phyloP scores from a whole-genome alignment of 805 yeast species.

The Schwanniomyces polymorphus region DNA sequence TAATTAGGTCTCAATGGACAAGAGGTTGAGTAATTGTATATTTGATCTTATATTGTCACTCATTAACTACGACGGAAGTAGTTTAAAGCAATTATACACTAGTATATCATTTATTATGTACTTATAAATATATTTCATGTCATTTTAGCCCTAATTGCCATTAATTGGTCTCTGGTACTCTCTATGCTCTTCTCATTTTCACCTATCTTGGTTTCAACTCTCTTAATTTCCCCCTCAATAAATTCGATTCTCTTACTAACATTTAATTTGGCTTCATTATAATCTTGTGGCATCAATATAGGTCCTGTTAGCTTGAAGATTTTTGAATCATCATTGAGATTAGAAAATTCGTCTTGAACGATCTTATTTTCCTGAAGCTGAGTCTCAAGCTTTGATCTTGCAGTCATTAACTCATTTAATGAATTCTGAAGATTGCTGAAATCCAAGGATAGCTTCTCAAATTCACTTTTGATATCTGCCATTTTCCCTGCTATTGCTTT shows the following conservation, averaged over 20 bases:
- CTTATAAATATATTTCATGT: conserved; percentile 2
- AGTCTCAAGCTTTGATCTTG: conserved; percentile 87
- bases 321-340: conserved; percentile 64
- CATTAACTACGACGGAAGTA: neutral
- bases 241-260: conserved; percentile 90
- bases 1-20: conserved; percentile 67
- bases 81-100: neutral
- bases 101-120: neutral
- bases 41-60: neutral
- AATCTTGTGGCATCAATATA: conserved; percentile 86
- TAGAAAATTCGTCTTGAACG: conserved; percentile 76
- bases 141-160: conserved; percentile 43
- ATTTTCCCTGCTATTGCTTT: conserved; percentile 7
- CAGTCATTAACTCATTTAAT: conserved; percentile 55
- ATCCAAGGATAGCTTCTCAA: conserved; percentile 45
- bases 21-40: conserved; percentile 45
- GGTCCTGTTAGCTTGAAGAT: conserved; percentile 92
- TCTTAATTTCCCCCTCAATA: conserved; percentile 69
- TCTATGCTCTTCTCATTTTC: conserved; percentile 52
- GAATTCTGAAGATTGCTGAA: conserved; percentile 47
- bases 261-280: conserved; percentile 75
- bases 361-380: conserved; percentile 93
- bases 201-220: conserved; percentile 71
- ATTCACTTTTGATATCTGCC: conserved; percentile 31
- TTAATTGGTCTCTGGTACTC: conserved; percentile 53